Evolutionary conservation across 1,284 basidiomycete species (phyloP), one percentile per base, ranked within the genome.

Genomic region (Cryptococcus hybrid): DNA sequence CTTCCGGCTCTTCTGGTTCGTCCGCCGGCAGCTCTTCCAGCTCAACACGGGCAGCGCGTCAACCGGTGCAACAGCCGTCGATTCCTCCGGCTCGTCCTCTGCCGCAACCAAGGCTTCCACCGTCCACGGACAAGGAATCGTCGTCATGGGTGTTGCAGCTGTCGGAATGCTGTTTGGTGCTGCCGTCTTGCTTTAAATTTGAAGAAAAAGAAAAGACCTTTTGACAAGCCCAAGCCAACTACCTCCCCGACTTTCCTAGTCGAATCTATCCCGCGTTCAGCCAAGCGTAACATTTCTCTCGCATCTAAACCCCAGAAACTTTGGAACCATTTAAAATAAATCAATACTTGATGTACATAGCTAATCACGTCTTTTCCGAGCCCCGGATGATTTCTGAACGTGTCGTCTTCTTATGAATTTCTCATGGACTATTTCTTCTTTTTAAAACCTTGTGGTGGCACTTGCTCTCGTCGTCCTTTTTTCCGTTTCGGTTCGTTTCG

Each of bases 121-220:
- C 5, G 38, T 30, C 15, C 37, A 11, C 15, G 18, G 40, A 4
- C 35, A 55, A 40, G 55, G 55, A 8, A 45, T 62, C 15, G 7
- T 55, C 5, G 47, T 51, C 8, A 60, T 52, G 13, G 47, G 51
- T 13, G 65, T 59, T 24, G 63, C 30, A 30, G 36, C 63, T 35
- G 57, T 66, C 44, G 66, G 66, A 8, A 43, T 62, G 5, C 50
- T 63, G 18, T 56, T 57, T n/a, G 67, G 64, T 15, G 63, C 58
- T 34, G 47, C 62, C 47, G 50, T 59, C 38, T 46, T 69, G 8
- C 51, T 64, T 45, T 66, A 59, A 57, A n/a, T 5, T 18, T 13
- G 12, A 11, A 35, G 52, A 43, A 53, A 59, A 56, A n/a, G 30
- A 13, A n/a, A 42, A 47, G 11, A 18, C 18, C 18, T 18, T 18